These are phyloP conservation scores for Dionaea muscipula DNA, from an alignment of 179 eudicot genomes.

Conservation along the genomic window DNA sequence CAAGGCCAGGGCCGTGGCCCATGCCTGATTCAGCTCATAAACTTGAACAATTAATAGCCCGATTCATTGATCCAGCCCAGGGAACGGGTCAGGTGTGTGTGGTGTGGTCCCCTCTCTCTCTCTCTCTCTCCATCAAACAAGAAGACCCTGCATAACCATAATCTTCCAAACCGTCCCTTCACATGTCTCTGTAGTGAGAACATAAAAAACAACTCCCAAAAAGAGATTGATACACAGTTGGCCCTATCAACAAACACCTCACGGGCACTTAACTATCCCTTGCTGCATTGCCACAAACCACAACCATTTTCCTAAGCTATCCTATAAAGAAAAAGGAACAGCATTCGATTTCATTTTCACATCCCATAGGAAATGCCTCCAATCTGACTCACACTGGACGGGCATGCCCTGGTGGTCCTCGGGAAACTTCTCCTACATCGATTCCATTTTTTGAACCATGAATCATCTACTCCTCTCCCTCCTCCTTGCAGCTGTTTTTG, in stretches of 20 bases:
- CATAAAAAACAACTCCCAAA: constrained; percentile 2
- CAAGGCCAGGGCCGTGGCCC: too few relatives aligned
- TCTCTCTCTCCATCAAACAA: neutral
- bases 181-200: constrained; percentile 42
- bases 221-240: constrained; percentile 12
- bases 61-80: too few relatives aligned
- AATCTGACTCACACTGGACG: too few relatives aligned
- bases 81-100: too few relatives aligned
- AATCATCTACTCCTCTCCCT: constrained; percentile 20
- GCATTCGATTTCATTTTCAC: neutral
- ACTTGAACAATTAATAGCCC: too few relatives aligned
- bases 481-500: constrained; percentile 18
- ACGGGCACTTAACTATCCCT: constrained; percentile 22
- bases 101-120: neutral
- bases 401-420: constrained; percentile 5
- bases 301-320: neutral
- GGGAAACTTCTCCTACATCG: constrained; percentile 22
- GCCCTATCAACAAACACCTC: constrained; percentile 39
- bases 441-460: constrained; percentile 16
- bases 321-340: too few relatives aligned
- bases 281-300: neutral
- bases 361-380: too few relatives aligned
- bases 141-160: neutral
- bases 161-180: constrained; percentile 32
- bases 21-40: too few relatives aligned